Percentiles rank a stretch among this genome's conserved stretches.
Conservation (phyloP, 2,329 filamentous ascomycete species). For the Phaeophleospora eucalypticola region DNA sequence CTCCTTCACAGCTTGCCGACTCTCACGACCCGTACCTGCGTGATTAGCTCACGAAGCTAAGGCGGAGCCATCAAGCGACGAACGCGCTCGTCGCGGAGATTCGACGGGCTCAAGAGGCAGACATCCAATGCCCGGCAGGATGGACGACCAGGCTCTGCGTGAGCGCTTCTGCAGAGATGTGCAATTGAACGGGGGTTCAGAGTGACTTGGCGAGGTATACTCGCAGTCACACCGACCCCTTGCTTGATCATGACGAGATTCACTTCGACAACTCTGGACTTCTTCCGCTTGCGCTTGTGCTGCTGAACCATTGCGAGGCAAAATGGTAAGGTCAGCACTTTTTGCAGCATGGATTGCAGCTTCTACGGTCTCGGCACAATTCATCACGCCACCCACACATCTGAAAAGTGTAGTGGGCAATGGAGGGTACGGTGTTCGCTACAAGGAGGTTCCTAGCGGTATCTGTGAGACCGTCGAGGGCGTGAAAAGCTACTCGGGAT, state of each 20-base stretch:
- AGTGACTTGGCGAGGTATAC: background rate
- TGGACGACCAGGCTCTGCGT: background rate
- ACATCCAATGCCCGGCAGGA: background rate
- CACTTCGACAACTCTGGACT: too few relatives aligned
- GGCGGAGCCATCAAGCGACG: background rate
- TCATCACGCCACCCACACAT: conserved; percentile 43
- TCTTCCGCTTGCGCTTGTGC: too few relatives aligned
- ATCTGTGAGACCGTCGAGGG: conserved; percentile 55
- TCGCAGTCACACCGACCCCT: background rate
- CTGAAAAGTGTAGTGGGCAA: conserved; percentile 41
- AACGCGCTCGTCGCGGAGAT: background rate
- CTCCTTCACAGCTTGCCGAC: too few relatives aligned
- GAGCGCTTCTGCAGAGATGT: background rate
- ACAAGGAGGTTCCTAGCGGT: conserved; percentile 53
- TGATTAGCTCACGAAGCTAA: background rate
- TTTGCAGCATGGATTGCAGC: too few relatives aligned
- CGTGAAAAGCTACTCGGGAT: conserved; percentile 54
- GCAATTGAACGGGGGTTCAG: background rate
- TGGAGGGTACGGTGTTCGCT: conserved; percentile 51
- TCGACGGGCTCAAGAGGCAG: background rate
- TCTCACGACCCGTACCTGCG: background rate
- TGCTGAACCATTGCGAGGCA: too few relatives aligned
- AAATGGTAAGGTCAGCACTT: too few relatives aligned
- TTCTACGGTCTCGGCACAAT: conserved; percentile 31
- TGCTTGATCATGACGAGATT: background rate